Evolutionary conservation across 257 asterid genomes (phyloP), one percentile per base, ranked within the genome.

Genomic region (Salvia rosmarinus): DNA sequence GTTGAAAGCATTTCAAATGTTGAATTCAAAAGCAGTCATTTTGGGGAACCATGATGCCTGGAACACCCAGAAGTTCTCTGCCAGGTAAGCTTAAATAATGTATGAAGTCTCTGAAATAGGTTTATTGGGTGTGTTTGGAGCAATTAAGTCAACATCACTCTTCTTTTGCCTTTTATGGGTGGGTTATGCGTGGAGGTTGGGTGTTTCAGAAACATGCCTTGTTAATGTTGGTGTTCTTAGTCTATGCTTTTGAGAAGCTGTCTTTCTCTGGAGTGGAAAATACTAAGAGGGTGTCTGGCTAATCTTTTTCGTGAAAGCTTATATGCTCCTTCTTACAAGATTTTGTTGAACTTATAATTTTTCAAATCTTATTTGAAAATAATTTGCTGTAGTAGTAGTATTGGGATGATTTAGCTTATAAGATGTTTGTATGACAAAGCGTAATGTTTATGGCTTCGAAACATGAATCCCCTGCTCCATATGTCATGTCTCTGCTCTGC

Each of bases 1-100:
- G 97, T 90, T 52, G 56, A 78, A 75, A 90, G 94, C 75, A 75
- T 90, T 81, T 87, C 98, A 44, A 81, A 75, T 40, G 84, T 93
- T 42, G 86, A 85, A 44, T 80, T 90, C 54, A 9, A 93, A 90
- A 82, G 96, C 97, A 70, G 80, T 85, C 79, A 90, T 93, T 72
- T 79, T 93, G 80, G 98, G 98, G 74, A 93, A 93, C 85, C 98
- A 93, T 78, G 98, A 93, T 72, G 98, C 96, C 62, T 90, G 98
- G 98, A 80, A 51, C 23, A 93, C 98, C 67, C 85, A 49, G 72
- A 82, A 76, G 54, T 93, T 93, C 81, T 87, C 97, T 6, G 66
- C 81, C 40, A 80, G 85, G 98, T 86, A 76, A 77, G 61, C 58
- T 46, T 34, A 9, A 43, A 13, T 6, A 7, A 13, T 77, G 21